Conservation (phyloP, 192 early-diverging fungal genomes). For the Coemansia sp. region DNA sequence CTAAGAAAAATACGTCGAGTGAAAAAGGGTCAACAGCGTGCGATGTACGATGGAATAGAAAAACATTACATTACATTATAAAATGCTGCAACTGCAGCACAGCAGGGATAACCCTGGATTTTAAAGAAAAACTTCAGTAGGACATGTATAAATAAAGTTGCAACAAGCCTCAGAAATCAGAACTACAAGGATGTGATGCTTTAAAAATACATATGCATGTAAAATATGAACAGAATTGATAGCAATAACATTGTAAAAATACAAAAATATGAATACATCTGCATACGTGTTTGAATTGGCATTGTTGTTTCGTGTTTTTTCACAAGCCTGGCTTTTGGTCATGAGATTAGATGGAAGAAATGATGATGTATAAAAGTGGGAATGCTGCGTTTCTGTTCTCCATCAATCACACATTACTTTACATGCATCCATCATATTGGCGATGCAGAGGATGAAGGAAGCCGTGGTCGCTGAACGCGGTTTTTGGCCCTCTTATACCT, state of each 20-base stretch:
- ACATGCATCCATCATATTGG: neutral
- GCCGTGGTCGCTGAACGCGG: too few relatives aligned
- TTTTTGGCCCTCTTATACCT: too few relatives aligned
- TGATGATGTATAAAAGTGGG: neutral
- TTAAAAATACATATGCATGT: neutral
- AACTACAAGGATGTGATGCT: neutral
- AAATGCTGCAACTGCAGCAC: neutral
- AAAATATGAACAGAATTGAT: neutral
- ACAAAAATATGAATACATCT: neutral
- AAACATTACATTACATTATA: neutral
- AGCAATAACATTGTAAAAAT: neutral
- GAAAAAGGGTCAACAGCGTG: neutral
- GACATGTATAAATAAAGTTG: neutral
- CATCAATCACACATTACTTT: neutral
- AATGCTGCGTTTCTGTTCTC: neutral
- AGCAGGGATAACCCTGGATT: neutral
- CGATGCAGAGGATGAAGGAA: neutral
- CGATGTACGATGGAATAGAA: neutral
- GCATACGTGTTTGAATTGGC: neutral
- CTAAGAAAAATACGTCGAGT: neutral
- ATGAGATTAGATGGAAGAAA: neutral
- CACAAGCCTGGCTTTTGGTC: slow-evolving; percentile 1
- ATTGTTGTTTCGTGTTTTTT: neutral
- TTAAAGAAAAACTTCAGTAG: neutral
- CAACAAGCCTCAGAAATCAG: neutral